Conservation (phyloP, 1,284 basidiomycete species). For the Cutaneotrichosporon curvatum region DNA sequence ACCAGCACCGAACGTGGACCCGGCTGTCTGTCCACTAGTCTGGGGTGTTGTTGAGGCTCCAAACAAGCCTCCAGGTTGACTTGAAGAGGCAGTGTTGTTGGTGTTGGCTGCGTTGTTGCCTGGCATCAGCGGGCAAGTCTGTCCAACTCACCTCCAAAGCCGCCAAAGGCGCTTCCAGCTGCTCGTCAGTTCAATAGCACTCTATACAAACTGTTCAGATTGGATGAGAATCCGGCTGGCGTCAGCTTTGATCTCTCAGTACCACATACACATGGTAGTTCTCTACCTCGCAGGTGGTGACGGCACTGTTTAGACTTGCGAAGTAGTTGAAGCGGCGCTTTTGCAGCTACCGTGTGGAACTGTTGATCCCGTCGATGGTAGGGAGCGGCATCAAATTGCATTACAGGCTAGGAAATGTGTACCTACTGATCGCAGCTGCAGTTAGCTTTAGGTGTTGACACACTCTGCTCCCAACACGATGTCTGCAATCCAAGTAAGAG, state of each 20-base stretch:
- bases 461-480: no score
- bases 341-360: no score
- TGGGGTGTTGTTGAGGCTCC: conserved; percentile 17
- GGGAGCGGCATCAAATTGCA: no score
- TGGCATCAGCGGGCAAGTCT: not conserved
- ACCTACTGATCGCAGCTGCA: no score
- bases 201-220: conserved; percentile 33
- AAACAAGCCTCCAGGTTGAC: conserved; percentile 18
- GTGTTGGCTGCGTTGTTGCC: not conserved
- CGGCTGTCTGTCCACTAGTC: conserved; percentile 17
- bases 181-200: no score
- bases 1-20: conserved; percentile 22
- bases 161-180: conserved; percentile 15
- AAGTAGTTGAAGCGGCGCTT: no score
- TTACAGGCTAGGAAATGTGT: no score
- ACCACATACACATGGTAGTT: conserved; percentile 4
- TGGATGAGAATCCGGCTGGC: conserved; percentile 26
- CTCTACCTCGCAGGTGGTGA: not conserved
- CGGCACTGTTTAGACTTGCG: no score
- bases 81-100: conserved; percentile 4
- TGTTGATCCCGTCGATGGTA: no score
- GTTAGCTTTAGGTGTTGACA: no score
- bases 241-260: conserved; percentile 1
- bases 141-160: conserved; percentile 9
- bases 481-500: no score